phyloP scores from a whole-genome alignment of 192 early-diverging fungal genomes.

The Mortierella alpina region DNA sequence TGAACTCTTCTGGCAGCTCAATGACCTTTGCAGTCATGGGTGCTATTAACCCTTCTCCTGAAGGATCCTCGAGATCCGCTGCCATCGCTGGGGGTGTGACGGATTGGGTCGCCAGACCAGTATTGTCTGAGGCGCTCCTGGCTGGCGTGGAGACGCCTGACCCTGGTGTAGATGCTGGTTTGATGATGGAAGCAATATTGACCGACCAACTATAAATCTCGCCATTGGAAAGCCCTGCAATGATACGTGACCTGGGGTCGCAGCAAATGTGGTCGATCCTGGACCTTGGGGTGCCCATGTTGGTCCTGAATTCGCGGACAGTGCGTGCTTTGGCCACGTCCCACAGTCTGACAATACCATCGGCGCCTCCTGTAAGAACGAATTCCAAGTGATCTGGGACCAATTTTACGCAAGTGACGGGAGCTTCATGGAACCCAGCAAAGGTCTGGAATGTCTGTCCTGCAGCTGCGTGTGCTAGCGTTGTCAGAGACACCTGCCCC shows the following conservation, averaged over 20 bases:
- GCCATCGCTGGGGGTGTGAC: not conserved
- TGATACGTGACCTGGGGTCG: conserved; percentile 26
- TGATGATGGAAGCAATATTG: conserved; percentile 20
- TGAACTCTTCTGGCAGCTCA: conserved; percentile 29
- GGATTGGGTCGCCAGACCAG: not conserved
- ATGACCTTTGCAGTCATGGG: not conserved
- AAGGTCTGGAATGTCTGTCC: conserved; percentile 60
- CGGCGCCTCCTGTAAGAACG: conserved; percentile 62
- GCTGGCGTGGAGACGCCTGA: conserved; percentile 17
- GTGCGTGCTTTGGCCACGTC: conserved; percentile 51
- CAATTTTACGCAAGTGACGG: conserved; percentile 55
- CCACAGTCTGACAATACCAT: conserved; percentile 66
- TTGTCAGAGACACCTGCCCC: conserved; percentile 65
- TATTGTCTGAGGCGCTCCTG: not conserved
- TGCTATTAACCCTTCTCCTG: not conserved
- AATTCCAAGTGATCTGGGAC: conserved; percentile 26
- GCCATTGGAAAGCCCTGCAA: conserved; percentile 40
- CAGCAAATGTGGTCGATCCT: conserved; percentile 42
- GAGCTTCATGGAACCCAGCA: conserved; percentile 63
- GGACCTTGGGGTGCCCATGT: not conserved
- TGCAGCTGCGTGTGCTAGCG: conserved; percentile 51
- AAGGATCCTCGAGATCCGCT: too few species aligned
- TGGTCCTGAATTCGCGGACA: conserved; percentile 42
- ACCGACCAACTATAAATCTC: conserved; percentile 39
- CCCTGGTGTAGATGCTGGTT: conserved; percentile 4